Conservation (phyloP, 2,329 filamentous ascomycete species). For the Pleomassaria siparia region DNA sequence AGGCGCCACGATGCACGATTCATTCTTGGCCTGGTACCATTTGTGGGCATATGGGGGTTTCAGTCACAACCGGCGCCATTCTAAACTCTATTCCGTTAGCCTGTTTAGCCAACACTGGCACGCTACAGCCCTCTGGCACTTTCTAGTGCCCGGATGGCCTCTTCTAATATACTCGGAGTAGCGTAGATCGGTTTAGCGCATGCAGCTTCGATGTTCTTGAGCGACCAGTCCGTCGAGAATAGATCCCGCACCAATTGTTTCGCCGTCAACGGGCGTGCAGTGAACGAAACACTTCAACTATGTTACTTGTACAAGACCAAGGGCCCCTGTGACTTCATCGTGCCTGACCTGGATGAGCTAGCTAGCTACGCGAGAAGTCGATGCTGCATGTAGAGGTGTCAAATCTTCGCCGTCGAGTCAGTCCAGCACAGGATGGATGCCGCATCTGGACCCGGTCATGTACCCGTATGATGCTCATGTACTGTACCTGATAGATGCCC, state of each 20-base stretch:
- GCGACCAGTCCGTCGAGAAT: background rate
- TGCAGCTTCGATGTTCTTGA: background rate
- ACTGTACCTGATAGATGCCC: background rate
- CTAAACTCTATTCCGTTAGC: background rate
- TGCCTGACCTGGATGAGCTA: background rate
- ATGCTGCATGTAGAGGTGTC: background rate
- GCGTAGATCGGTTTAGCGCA: background rate
- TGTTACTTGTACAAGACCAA: too few relatives aligned
- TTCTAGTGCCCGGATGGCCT: background rate
- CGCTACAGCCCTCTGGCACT: background rate
- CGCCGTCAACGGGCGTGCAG: conserved; percentile 1
- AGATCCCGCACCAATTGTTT: background rate
- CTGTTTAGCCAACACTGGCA: background rate
- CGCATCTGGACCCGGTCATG: background rate
- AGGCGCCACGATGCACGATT: background rate
- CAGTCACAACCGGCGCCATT: background rate
- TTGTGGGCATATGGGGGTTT: background rate
- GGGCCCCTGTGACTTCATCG: background rate
- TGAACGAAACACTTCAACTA: background rate
- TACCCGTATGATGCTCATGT: background rate
- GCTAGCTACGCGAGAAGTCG: background rate
- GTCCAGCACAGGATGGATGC: background rate
- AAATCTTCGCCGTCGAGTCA: background rate
- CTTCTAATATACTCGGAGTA: background rate
- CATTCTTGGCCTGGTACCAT: background rate